Evolutionary conservation across 495 filamentous ascomycete genomes (phyloP), one percentile per base, ranked within the genome.

Genomic region (Darksidea phi): DNA sequence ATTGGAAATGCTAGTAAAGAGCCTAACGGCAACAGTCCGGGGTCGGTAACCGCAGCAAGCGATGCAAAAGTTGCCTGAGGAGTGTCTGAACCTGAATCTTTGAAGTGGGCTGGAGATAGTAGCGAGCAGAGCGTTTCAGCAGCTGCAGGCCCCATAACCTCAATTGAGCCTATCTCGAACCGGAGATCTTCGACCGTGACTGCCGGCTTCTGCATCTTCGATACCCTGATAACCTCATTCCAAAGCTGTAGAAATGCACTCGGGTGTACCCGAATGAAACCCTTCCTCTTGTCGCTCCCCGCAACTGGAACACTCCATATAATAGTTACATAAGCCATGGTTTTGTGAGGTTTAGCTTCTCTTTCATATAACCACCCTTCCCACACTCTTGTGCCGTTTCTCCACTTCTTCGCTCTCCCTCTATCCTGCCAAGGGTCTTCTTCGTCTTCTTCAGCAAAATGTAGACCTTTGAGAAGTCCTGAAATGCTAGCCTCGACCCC

Each of bases 101-200:
- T 28, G 62, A 54, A 13, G 56, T 46, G 57, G 61, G 83, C 26
- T 20, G 91, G 86, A 48, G 82, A 79, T 50, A 98, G 79, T 17
- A 87, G 77, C 6, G 86, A 82, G 21, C 91, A 76, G 1, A 98
- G 75, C 2, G 90, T 80, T 72, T 97, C 91, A 2, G 88, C 91
- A 6, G 90, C 88, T 1, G 81, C 88, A 0, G 94, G 91, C 0
- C 94, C 94, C 0, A 82, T 86, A 54, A 97, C 76, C 62, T 96
- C 88, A 50, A 97, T 93, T 70, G 91, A 96, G 45, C 94, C 94
- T 71, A 98, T 87, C 66, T 97, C 92, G 68, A 90, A 97, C 1
- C 94, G 84, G 13, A 98, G 72, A 69, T 98, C 94, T 70, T 96
- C 90, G n/a, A 96, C 70, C 55, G 83, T 84, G 20, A 93, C 83